These are phyloP conservation scores for Claviceps paspali DNA, from an alignment of 2,329 filamentous ascomycete genomes.

Conservation along the genomic window DNA sequence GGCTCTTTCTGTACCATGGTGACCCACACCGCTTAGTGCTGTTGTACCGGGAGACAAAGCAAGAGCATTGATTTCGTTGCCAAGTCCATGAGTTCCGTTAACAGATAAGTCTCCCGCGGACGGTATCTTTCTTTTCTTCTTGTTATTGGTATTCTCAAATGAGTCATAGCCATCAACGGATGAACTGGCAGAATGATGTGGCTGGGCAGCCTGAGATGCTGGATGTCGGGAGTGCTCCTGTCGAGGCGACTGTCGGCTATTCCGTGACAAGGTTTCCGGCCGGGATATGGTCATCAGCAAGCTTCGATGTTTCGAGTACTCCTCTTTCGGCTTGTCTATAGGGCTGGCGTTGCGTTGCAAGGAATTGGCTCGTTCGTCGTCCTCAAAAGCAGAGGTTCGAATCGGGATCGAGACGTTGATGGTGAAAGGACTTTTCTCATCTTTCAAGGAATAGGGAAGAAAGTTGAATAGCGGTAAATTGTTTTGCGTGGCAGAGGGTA, in stretches of 20 bases:
- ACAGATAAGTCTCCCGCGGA: conserved; percentile 57
- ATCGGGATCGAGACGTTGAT: conserved; percentile 3
- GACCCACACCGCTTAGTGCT: conserved; percentile 16
- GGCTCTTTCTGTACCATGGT: conserved; percentile 11
- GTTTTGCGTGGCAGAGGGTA: conserved; percentile 59
- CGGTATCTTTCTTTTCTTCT: conserved; percentile 97
- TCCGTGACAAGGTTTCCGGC: conserved; percentile 29
- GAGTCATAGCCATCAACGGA: conserved; percentile 85
- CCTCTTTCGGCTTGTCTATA: conserved; percentile 32
- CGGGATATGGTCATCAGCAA: conserved; percentile 29
- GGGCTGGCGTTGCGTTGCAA: conserved; percentile 12
- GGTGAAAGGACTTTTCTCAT: conserved; percentile 19
- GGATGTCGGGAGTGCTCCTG: conserved; percentile 28
- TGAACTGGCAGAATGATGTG: conserved; percentile 52
- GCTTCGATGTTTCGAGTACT: conserved; percentile 30
- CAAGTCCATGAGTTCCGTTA: conserved; percentile 23
- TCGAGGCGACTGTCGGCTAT: conserved; percentile 27
- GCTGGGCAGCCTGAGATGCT: conserved; percentile 26
- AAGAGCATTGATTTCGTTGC: conserved; percentile 26
- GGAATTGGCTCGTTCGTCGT: neutral
- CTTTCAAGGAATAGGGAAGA: conserved; percentile 38
- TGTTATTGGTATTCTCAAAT: conserved; percentile 97
- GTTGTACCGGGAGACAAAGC: conserved; percentile 11
- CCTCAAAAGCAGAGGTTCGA: neutral
- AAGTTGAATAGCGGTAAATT: conserved; percentile 57